phyloP scores from a whole-genome alignment of 1,139 yeast genomes.

The Zygoascus hellenicus region DNA sequence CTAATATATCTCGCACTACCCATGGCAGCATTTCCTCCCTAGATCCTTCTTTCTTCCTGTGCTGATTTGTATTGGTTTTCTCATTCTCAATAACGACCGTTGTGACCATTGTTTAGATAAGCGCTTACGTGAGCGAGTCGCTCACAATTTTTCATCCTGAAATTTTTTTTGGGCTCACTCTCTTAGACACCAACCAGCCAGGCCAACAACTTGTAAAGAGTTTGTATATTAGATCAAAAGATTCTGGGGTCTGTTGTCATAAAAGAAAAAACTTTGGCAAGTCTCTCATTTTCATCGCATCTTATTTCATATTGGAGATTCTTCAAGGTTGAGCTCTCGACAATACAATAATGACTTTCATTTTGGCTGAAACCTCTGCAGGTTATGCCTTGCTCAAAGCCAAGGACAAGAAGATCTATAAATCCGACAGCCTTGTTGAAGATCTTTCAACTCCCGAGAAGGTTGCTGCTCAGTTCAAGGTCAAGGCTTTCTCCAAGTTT shows the following conservation, averaged over 20 bases:
- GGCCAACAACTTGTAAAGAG: not conserved
- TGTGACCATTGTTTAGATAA: not conserved
- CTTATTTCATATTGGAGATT: too few species aligned
- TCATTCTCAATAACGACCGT: too few species aligned
- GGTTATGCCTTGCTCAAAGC: slow-evolving; percentile 97
- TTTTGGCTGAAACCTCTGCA: slow-evolving; percentile 96
- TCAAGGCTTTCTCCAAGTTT: slow-evolving; percentile 93
- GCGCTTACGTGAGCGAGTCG: not conserved
- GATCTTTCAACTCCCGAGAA: slow-evolving; percentile 82
- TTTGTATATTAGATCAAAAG: not conserved
- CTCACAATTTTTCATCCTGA: slow-evolving; percentile 1
- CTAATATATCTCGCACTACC: too few species aligned
- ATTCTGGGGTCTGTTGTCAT: not conserved
- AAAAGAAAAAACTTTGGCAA: too few species aligned
- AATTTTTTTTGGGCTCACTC: slow-evolving; percentile 3
- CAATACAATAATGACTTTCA: slow-evolving; percentile 71
- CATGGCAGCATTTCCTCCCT: too few species aligned
- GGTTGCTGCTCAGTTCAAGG: slow-evolving; percentile 68
- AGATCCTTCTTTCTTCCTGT: too few species aligned
- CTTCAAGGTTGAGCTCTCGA: too few species aligned
- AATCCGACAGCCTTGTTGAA: slow-evolving; percentile 65
- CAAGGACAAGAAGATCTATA: slow-evolving; percentile 93
- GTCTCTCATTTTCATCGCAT: too few species aligned
- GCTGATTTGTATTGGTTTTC: too few species aligned
- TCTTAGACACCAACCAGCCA: not conserved